Base-by-base conservation (phyloP, 768 basidiomycete genomes). In the Leccinum sublutescens region DNA sequence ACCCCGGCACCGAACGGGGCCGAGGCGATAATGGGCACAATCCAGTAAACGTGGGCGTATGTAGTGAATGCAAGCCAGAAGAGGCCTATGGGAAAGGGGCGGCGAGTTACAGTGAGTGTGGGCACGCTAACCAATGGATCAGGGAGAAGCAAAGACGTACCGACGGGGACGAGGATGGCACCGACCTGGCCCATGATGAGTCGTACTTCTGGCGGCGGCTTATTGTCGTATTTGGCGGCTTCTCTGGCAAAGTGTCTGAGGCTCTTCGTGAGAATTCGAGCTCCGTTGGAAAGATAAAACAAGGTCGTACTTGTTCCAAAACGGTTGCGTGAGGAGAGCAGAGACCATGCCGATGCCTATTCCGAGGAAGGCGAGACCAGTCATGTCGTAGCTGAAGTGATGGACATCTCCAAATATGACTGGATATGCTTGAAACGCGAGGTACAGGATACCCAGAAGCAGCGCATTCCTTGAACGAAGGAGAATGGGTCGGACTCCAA, bases 151-250 rank as follows among this genome's bases (percentile, higher is more conserved):
- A 31, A 34, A 15, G 17, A 67, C 78, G 47, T 56, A 85, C 83
- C 79, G 47, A 88, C 62, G 2, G 90, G 87, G 8, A 84, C 83
- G 11, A 86, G 77, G 19, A 91, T 69, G 2, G 78, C 89, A n/a
- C 89, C 91, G 3, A 82, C 72, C 73, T 88, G 79, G 6, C 85
- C 89, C 78, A 87, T 85, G 54, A 84, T 66, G 3, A 92, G 81
- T 9, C 83, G 78, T 10, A 79, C 76, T 72, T 93, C 90, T 1
- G 88, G 86, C 1, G 88, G 87, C 0, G 86, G 79, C 45, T 73
- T 66, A 4, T 80, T 82, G 17, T 74, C 73, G 61, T 81, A 67
- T 51, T 74, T 73, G 14, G 63, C 62, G 7, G 78, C 71, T 61
- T 79, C 72, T 23, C 73, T 71, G 29, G 64, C 67, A 55, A 76